Percentiles rank a stretch among this genome's conserved stretches.
These are phyloP conservation scores for Helicostylum pulchrum DNA, from an alignment of 192 early-diverging fungal genomes.

Conservation along the genomic window DNA sequence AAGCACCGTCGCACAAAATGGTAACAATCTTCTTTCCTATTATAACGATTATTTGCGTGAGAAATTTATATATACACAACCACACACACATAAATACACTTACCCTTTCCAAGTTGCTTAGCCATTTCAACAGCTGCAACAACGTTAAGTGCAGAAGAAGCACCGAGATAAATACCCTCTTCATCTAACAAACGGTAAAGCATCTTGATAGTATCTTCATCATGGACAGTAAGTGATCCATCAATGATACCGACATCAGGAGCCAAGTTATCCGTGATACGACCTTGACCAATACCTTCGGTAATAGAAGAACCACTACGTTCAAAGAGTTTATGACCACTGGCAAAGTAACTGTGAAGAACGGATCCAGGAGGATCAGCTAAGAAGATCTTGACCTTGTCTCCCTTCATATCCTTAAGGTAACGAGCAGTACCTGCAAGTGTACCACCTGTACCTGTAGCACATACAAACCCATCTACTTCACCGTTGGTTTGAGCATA, in stretches of 20 bases:
- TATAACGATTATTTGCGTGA: neutral
- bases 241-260: conserved; percentile 78
- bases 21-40: conserved; percentile 70
- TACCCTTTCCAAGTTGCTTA: conserved; percentile 75
- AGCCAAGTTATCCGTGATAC: conserved; percentile 87
- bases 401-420: conserved; percentile 71
- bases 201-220: conserved; percentile 81
- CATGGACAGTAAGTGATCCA: conserved; percentile 78
- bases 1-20: conserved; percentile 87
- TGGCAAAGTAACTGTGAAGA: conserved; percentile 80
- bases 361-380: conserved; percentile 95
- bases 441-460: conserved; percentile 92
- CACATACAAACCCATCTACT: conserved; percentile 88
- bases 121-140: conserved; percentile 92
- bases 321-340: conserved; percentile 59
- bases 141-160: conserved; percentile 89
- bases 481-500: conserved; percentile 78
- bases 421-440: conserved; percentile 80
- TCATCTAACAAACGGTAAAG: conserved; percentile 87
- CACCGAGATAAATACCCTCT: conserved; percentile 92
- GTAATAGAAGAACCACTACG: conserved; percentile 84
- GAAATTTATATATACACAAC: no score
- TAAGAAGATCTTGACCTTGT: conserved; percentile 73
- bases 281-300: conserved; percentile 93
- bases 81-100: no score